These are phyloP conservation scores for Aspergillus taichungensis DNA, from an alignment of 495 filamentous ascomycete genomes.

Conservation along the genomic window DNA sequence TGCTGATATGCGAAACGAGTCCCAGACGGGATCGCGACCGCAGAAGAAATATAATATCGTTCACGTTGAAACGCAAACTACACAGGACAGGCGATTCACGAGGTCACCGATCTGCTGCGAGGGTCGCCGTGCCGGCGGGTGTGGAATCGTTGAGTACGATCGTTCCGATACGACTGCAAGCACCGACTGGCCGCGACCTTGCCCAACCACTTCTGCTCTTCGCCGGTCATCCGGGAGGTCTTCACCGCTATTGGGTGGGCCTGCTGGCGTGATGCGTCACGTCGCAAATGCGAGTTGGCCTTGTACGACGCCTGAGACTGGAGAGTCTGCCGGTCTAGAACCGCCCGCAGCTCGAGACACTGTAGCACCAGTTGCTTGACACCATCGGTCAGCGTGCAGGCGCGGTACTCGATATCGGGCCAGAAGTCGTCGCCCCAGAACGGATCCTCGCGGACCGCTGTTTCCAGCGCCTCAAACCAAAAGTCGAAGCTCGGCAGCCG, in stretches of 20 bases:
- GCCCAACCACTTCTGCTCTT: conserved; percentile 18
- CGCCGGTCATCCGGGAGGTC: conserved; percentile 11
- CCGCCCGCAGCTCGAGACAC: conserved; percentile 39
- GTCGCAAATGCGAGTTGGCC: conserved; percentile 13
- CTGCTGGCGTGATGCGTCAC: conserved; percentile 11
- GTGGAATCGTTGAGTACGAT: conserved; percentile 16
- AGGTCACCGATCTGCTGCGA: conserved; percentile 20
- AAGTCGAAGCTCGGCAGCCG: conserved; percentile 41
- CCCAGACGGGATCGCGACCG: background rate
- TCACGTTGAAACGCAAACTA: background rate
- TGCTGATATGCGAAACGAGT: too few species aligned
- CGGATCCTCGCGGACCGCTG: conserved; percentile 43
- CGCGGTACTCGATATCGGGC: conserved; percentile 45
- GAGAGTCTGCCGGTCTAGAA: conserved; percentile 17
- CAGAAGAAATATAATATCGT: conserved; percentile 3
- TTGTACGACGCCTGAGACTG: conserved; percentile 15
- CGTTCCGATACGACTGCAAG: conserved; percentile 11
- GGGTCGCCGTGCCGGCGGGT: conserved; percentile 10
- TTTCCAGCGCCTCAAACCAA: conserved; percentile 45
- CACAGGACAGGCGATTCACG: conserved; percentile 6
- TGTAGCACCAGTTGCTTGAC: conserved; percentile 48
- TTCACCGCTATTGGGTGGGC: conserved; percentile 8
- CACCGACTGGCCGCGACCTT: conserved; percentile 16
- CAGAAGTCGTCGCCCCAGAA: conserved; percentile 51
- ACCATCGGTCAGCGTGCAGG: conserved; percentile 39